These are phyloP conservation scores for Candida palmyrensis DNA, from an alignment of 805 yeast genomes.

Conservation along the genomic window DNA sequence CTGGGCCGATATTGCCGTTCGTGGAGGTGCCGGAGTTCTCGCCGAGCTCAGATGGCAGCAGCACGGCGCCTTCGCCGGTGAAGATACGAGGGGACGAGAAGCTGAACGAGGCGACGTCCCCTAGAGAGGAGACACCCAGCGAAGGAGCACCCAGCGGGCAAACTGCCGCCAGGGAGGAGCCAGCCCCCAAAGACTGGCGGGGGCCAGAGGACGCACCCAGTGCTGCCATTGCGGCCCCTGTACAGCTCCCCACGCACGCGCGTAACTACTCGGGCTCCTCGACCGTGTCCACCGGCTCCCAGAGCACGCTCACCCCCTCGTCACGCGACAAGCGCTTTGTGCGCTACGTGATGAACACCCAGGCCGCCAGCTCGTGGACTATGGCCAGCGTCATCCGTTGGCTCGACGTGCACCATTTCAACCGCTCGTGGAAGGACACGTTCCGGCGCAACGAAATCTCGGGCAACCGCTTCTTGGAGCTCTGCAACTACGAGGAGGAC, in stretches of 20 bases:
- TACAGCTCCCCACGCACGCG: constrained; percentile 11
- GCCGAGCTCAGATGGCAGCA: constrained; percentile 4
- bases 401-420: constrained; percentile 66
- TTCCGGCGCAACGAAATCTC: constrained; percentile 53
- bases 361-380: constrained; percentile 49
- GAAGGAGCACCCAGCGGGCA: too few relatives aligned
- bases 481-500: constrained; percentile 58
- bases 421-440: constrained; percentile 65
- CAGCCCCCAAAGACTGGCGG: too few relatives aligned
- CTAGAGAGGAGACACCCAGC: too few relatives aligned
- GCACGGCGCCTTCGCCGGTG: constrained; percentile 13
- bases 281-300: constrained; percentile 24
- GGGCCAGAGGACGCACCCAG: too few relatives aligned
- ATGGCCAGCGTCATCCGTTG: constrained; percentile 60
- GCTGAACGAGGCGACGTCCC: too few relatives aligned
- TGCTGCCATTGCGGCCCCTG: not conserved
- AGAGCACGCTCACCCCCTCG: constrained; percentile 24
- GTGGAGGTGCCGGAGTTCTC: constrained; percentile 8
- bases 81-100: constrained; percentile 21
- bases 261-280: constrained; percentile 35
- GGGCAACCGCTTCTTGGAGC: constrained; percentile 59
- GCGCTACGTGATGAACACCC: constrained; percentile 36
- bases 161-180: too few relatives aligned
- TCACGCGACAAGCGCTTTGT: constrained; percentile 36
- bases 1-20: too few relatives aligned